Evolutionary conservation across 176 grass and related monocot genomes (phyloP), one percentile per base, ranked within the genome.

Genomic region (Typha latifolia): DNA sequence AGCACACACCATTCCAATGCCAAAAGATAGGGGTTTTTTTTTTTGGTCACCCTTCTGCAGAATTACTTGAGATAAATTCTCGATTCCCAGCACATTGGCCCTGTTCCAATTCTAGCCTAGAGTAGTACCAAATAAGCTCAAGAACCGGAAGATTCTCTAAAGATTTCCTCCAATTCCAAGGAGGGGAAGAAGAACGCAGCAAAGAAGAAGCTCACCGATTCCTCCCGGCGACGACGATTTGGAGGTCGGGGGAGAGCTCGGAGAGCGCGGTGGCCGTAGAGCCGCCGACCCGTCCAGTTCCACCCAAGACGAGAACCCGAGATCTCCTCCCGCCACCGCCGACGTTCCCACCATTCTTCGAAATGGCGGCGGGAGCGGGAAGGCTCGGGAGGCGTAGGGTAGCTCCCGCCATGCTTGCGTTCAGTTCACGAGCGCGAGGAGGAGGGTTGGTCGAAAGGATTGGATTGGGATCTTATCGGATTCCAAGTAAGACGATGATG

Each of bases 261-360:
- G 89, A 90, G 14, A 97, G 89, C 19, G 85, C 89, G 64, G 78
- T 62, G 70, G 89, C 89, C 12, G 94, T 92, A 74, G 94, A 97
- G 3, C 94, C 94, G 8, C 94, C 88, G 53, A 90, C 83, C 32
- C 89, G 89, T 12, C 91, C 91, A 47, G 91, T 85, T 72, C 87
- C 91, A 3, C 91, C 91, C 4, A 96, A 47, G 37, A 96, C 73
- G 32, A 97, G 85, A 51, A 97, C 94, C 70, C 85, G 80, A 9
- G 75, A 77, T 56, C 11, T 75, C 34, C 75, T 53, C 62, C 27
- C 72, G 8, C 11, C 72, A 5, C 11, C 53, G 49, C 16, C 27
- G 10, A 62, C 27, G 16, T 73, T 74, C 26, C 47, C 29, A 19
- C 86, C 48, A 37, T 31, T 22, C 15, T 78, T 10, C 16, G 80